Evolutionary conservation across 75 land plant genomes (phyloP).

Genomic region (Selaginella moellendorffii): DNA sequence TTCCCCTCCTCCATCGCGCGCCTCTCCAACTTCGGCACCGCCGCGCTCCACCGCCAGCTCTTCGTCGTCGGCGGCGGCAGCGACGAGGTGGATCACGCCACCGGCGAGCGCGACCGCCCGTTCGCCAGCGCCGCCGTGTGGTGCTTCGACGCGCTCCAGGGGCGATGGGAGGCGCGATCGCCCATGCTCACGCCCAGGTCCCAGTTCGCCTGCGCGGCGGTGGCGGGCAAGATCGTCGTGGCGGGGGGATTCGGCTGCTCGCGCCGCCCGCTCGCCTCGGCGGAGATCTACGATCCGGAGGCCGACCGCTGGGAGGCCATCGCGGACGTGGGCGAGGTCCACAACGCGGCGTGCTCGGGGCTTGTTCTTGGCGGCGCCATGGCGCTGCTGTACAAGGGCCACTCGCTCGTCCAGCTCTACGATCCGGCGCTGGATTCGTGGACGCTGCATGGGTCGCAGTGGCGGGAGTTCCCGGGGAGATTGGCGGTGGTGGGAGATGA

Average conservation of each 20-base stretch:
- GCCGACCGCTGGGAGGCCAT: conserved; percentile 50
- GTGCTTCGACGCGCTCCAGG: neutral
- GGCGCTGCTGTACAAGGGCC: conserved; percentile 70
- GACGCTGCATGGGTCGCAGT: neutral
- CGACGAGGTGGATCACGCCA: conserved; percentile 70
- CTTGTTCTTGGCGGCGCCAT: conserved; percentile 53
- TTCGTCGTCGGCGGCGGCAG: conserved; percentile 88
- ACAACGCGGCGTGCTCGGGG: conserved; percentile 71
- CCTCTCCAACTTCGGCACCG: conserved; percentile 67
- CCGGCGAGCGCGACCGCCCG: conserved; percentile 13
- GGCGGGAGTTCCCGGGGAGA: conserved; percentile 27
- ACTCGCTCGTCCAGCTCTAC: conserved; percentile 21
- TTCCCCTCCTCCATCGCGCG: conserved; percentile 55
- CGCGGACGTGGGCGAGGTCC: conserved; percentile 57
- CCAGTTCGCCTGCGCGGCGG: conserved; percentile 8
- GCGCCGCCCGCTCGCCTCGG: conserved; percentile 42
- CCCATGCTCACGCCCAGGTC: neutral
- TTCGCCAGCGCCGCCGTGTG: neutral
- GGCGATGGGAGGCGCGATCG: neutral
- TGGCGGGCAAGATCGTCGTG: conserved; percentile 48
- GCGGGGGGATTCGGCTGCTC: conserved; percentile 79
- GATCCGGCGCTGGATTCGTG: neutral
- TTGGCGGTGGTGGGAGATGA: conserved; percentile 67
- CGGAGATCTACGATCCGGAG: conserved; percentile 74
- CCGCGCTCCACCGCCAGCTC: conserved; percentile 59